phyloP scores from a whole-genome alignment of 768 basidiomycete species.

The Auricularia cornea region DNA sequence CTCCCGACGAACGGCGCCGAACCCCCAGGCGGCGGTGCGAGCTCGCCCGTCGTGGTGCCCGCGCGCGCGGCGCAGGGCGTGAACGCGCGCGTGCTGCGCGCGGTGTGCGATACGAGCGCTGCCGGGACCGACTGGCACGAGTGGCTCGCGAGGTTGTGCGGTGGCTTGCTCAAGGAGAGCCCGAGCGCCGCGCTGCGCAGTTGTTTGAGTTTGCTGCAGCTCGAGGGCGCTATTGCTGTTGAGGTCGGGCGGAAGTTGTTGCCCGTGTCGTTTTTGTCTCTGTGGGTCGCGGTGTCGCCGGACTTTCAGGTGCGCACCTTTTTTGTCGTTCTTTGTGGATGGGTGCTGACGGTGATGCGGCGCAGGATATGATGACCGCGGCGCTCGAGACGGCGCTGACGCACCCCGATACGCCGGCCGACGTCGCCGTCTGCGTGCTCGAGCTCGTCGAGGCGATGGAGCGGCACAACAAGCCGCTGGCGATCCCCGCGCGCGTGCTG shows the following conservation, averaged over 20 bases:
- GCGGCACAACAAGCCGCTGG: constrained; percentile 40
- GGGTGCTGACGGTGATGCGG: background rate
- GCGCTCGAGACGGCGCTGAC: constrained; percentile 32
- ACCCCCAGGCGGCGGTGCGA: no score
- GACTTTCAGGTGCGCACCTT: constrained; percentile 30
- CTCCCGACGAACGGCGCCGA: background rate
- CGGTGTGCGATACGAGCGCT: constrained; percentile 84
- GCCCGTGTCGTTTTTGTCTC: constrained; percentile 19
- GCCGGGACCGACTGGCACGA: constrained; percentile 82
- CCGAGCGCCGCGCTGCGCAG: constrained; percentile 97
- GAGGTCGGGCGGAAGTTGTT: constrained; percentile 30
- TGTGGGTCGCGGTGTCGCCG: constrained; percentile 40
- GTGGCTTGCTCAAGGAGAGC: constrained; percentile 96
- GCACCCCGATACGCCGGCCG: constrained; percentile 30
- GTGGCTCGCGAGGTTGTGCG: constrained; percentile 88
- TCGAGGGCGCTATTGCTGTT: constrained; percentile 65
- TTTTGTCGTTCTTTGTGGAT: background rate
- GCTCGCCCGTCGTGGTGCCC: no score
- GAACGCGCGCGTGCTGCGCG: background rate
- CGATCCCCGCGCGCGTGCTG: constrained; percentile 34
- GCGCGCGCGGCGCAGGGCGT: no score
- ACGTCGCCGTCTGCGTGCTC: constrained; percentile 38
- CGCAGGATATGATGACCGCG: constrained; percentile 37
- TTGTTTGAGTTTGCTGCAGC: constrained; percentile 85
- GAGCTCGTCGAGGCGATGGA: constrained; percentile 45